phyloP scores from a whole-genome alignment of 805 yeast genomes.

The Saccharomycopsis amapae region DNA sequence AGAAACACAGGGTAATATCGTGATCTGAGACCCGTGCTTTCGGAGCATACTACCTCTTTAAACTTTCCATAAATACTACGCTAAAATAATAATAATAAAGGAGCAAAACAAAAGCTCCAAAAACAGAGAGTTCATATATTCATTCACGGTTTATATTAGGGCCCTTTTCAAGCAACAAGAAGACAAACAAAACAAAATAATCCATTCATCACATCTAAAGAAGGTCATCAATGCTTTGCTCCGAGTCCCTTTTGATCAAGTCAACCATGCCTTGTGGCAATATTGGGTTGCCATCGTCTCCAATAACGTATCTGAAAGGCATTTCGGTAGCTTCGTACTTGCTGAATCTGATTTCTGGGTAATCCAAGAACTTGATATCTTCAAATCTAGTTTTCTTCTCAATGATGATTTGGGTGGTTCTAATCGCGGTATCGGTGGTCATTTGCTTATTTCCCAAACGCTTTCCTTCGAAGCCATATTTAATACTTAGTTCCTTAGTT shows the following conservation, averaged over 20 bases:
- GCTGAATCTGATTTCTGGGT: conserved; percentile 86
- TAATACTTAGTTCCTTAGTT: conserved; percentile 76
- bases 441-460: conserved; percentile 83
- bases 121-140: no score
- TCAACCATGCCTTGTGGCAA: conserved; percentile 89
- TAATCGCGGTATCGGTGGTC: conserved; percentile 96
- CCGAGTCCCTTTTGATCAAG: conserved; percentile 77
- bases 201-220: conserved; percentile 4
- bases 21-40: no score
- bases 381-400: conserved; percentile 52
- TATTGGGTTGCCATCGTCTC: conserved; percentile 60
- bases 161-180: no score
- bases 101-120: neutral
- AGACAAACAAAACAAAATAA: no score
- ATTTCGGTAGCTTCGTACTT: conserved; percentile 91
- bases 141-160: no score
- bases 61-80: neutral
- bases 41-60: no score
- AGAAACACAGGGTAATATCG: no score
- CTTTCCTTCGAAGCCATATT: conserved; percentile 81
- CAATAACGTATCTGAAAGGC: conserved; percentile 90
- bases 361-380: conserved; percentile 78
- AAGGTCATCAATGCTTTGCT: conserved; percentile 66
- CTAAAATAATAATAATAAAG: neutral
- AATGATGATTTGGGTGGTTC: conserved; percentile 81